Base-by-base conservation (phyloP, 805 yeast species). In the Henningerozyma blattae region DNA sequence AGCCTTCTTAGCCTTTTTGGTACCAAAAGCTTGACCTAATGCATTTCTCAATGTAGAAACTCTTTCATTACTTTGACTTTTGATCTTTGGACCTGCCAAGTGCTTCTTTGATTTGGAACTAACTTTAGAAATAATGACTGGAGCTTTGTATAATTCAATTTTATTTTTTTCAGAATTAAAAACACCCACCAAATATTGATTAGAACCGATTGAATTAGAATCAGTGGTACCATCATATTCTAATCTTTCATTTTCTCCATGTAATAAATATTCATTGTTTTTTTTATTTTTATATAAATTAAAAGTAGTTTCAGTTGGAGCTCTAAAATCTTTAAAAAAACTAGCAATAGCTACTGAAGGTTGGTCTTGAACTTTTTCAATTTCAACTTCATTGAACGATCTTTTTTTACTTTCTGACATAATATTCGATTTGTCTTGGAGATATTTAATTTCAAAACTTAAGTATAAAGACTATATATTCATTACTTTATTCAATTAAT, bases 1-100 rank as follows among this genome's bases (percentile, higher is more conserved):
- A 24, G 94, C 94, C 47, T 84, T 80, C 64, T 85, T 89, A 41
- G 96, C 96, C 63, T 77, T 87, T 63, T 83, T 87, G 37, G 98
- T 89, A 68, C 98, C 98, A 48, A 91, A 91, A 3, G 91, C 93
- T 59, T 85, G 89, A 51, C 98, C 98, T 51, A 91, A 68, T 2
- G 84, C 80, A 36, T 73, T 82, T 55, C 96, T 72, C 59, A 83
- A 84, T 14, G 66, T 62, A 38, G 69, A 62, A 46, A 50, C 48
- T 39, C 65, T 58, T 4, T 62, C 66, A 36, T 64, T 63, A 22
- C 70, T 71, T 7, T 53, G 73, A 80, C 58, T 45, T 30, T 70
- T 74, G 36, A 83, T 66, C 18, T 65, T 58, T 16, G 91, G 91
- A 5, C 84, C 82, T 30, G 62, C 62, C 40, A 65, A 65, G 30